Conservation (phyloP, 768 basidiomycete genomes). For the Heimioporus sp. region DNA sequence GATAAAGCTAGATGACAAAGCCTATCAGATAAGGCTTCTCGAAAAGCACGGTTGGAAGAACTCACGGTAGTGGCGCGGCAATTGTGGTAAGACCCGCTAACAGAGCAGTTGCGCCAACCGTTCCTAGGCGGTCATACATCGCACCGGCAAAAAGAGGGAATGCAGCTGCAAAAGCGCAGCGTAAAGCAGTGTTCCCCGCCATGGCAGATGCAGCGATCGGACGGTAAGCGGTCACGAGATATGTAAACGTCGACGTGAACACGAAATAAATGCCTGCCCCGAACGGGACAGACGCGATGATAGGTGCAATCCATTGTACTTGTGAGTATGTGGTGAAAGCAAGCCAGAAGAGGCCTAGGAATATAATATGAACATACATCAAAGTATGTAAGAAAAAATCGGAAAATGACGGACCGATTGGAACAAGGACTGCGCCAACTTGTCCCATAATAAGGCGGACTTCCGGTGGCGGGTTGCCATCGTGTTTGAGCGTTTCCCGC, state of each 20-base stretch:
- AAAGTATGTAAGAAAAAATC: too few species aligned
- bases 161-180: constrained; percentile 45
- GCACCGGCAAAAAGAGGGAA: constrained; percentile 53
- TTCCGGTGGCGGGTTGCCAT: constrained; percentile 61
- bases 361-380: too few species aligned
- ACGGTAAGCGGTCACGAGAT: constrained; percentile 49
- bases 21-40: too few species aligned
- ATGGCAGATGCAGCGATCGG: constrained; percentile 59
- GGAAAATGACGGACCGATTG: constrained; percentile 42
- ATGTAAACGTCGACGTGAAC: constrained; percentile 68
- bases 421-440: constrained; percentile 63
- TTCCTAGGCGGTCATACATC: constrained; percentile 55
- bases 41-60: background rate
- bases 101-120: constrained; percentile 71
- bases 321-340: constrained; percentile 50
- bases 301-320: constrained; percentile 48
- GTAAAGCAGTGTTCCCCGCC: constrained; percentile 59
- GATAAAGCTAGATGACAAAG: constrained; percentile 36
- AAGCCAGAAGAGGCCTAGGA: constrained; percentile 47
- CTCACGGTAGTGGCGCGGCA: constrained; percentile 63
- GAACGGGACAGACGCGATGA: constrained; percentile 45
- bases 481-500: constrained; percentile 36
- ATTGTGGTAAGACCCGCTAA: constrained; percentile 61
- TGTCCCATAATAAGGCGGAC: constrained; percentile 63
- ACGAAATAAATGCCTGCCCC: constrained; percentile 59